Base-by-base conservation (phyloP, 257 asterid genomes). In the Lycium barbarum region DNA sequence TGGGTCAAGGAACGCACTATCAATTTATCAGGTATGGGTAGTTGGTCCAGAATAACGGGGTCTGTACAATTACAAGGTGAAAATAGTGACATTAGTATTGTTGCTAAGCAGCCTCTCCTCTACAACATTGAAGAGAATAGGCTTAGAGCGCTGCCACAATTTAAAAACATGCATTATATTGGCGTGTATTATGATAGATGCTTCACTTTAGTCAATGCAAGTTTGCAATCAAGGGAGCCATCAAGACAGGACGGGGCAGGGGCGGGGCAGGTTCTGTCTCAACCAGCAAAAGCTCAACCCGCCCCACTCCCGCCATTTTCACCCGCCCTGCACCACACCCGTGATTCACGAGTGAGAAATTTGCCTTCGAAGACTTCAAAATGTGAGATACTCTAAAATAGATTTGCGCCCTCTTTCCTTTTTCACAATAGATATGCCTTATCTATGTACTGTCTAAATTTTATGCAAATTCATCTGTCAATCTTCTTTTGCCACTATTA, bases 161-260 rank as follows among this genome's bases (percentile, higher is more conserved):
- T 54, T 26, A 26, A 1, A 70, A 70, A 70, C 20, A 47, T 6
- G 20, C 15, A 7, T 22, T 17, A 18, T 71, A 3, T 8, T 40
- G 0, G 35, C 55, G 40, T 71, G 79, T 71, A 40, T 71, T 71
- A 38, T 18, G 55, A 70, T 38, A 70, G 79, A 70, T 70, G 79
- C 9, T 40, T 70, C 18, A 40, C 7, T 5, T 40, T 70, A 40
- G 33, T 26, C 33, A 26, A 26, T 26, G 33, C 33, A 26, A 26
- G 33, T 26, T 26, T 26, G 33, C 33, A 26, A 26, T 26, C 33
- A 26, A 26, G 33, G 33, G 33, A 26, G 33, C 33, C 33, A 26
- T 26, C 33, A 26, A 26, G 33, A 26, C 33, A 26, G 33, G 33
- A 26, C 33, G 33, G 33, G 33, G 33, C 33, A 1, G 33, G 33